phyloP scores from a whole-genome alignment of 208 protist species.

The Willaertia magna region DNA sequence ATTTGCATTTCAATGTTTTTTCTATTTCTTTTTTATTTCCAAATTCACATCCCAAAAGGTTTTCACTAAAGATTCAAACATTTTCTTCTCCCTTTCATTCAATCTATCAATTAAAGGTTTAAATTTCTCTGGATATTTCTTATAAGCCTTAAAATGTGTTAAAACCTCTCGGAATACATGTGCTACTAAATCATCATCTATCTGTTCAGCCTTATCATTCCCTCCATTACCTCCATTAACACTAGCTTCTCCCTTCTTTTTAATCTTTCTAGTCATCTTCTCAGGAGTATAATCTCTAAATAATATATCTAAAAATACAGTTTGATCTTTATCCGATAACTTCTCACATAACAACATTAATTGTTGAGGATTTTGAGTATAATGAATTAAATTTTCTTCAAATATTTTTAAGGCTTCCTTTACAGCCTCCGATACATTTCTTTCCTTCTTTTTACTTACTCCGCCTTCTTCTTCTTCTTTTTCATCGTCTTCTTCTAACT shows the following conservation, averaged over 20 bases:
- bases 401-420: not conserved
- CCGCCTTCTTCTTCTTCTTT: not conserved
- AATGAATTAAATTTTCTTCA: slow-evolving; percentile 7
- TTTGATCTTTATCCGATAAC: not conserved
- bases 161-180: slow-evolving; percentile 11
- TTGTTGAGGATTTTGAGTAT: not conserved
- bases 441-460: not conserved
- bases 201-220: no score
- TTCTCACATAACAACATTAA: not conserved
- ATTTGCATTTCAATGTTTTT: not conserved
- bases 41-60: slow-evolving; percentile 9
- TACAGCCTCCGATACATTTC: not conserved
- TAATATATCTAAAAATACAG: slow-evolving; percentile 6
- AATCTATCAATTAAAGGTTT: not conserved
- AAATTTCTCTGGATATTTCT: slow-evolving; percentile 15
- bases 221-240: not conserved
- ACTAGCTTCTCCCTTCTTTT: not conserved
- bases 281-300: slow-evolving; percentile 14
- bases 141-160: slow-evolving; percentile 6
- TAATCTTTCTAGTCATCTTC: not conserved
- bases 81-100: not conserved
- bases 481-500: not conserved
- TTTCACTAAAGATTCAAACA: not conserved
- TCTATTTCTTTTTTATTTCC: not conserved
- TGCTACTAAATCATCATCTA: slow-evolving; percentile 2